Evolutionary conservation across 2,329 filamentous ascomycete genomes (phyloP).

Genomic region (Beauveria rudraprayagi): DNA sequence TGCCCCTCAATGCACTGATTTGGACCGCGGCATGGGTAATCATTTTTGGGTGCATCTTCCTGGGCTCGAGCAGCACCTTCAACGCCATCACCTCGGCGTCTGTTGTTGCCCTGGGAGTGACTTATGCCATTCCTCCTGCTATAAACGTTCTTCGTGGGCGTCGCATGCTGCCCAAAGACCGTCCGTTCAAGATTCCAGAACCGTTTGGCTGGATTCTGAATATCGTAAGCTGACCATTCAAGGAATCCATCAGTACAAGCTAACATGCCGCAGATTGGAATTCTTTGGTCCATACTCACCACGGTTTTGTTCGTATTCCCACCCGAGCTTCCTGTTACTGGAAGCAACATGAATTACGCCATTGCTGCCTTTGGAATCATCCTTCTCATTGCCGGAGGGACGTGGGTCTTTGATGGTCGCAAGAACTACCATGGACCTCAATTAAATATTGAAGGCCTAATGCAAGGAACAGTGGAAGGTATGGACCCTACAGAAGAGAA

Average conservation of each 20-base stretch:
- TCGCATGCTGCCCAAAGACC: slow-evolving; percentile 4
- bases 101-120: slow-evolving; percentile 63
- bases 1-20: slow-evolving; percentile 61
- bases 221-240: not conserved
- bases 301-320: slow-evolving; percentile 45
- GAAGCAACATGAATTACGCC: slow-evolving; percentile 59
- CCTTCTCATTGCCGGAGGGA: slow-evolving; percentile 33
- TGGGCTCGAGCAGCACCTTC: slow-evolving; percentile 57
- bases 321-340: slow-evolving; percentile 42
- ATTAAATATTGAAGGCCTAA: not conserved
- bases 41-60: slow-evolving; percentile 61
- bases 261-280: slow-evolving; percentile 30
- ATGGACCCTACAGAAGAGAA: slow-evolving; percentile 4
- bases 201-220: slow-evolving; percentile 9
- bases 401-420: slow-evolving; percentile 42
- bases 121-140: slow-evolving; percentile 65
- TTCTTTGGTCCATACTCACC: slow-evolving; percentile 60
- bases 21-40: slow-evolving; percentile 54
- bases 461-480: not conserved
- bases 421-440: slow-evolving; percentile 31
- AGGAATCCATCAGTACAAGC: not conserved
- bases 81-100: slow-evolving; percentile 64
- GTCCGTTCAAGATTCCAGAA: slow-evolving; percentile 7
- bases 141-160: slow-evolving; percentile 42
- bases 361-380: slow-evolving; percentile 41